These are phyloP conservation scores for Hygrophila difformis DNA, from an alignment of 257 asterid genomes.

Conservation along the genomic window DNA sequence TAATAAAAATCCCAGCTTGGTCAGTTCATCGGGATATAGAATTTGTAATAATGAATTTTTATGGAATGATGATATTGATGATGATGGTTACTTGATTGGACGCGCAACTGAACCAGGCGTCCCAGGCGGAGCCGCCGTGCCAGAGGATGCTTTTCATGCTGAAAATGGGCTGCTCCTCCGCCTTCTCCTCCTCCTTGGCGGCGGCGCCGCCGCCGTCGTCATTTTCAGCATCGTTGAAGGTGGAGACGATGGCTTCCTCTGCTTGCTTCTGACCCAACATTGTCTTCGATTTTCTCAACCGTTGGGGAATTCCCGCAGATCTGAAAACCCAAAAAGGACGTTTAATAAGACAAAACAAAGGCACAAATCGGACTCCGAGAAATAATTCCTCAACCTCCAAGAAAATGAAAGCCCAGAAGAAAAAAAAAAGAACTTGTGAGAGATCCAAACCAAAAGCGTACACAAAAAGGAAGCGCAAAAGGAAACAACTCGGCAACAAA, in stretches of 20 bases:
- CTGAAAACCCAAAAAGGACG: slow-evolving; percentile 3
- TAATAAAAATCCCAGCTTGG: too few species aligned
- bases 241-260: slow-evolving; percentile 84
- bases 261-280: slow-evolving; percentile 82
- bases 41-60: background rate
- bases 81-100: slow-evolving; percentile 75
- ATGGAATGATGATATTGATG: background rate
- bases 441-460: slow-evolving; percentile 14
- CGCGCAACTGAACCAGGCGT: slow-evolving; percentile 98
- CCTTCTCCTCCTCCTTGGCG: slow-evolving; percentile 24
- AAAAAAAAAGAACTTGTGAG: too few species aligned
- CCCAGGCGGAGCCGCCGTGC: slow-evolving; percentile 99
- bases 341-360: slow-evolving; percentile 18
- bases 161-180: slow-evolving; percentile 47
- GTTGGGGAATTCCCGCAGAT: slow-evolving; percentile 7
- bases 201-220: slow-evolving; percentile 29
- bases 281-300: slow-evolving; percentile 18
- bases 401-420: slow-evolving; percentile 23
- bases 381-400: slow-evolving; percentile 6
- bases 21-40: too few species aligned
- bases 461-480: background rate
- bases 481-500: background rate
- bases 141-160: slow-evolving; percentile 64
- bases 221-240: slow-evolving; percentile 40
- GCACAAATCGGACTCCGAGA: background rate